Percentiles rank a stretch among this genome's conserved stretches.
Conservation (phyloP, 306 rosid genomes). For the Hippophae rhamnoides region DNA sequence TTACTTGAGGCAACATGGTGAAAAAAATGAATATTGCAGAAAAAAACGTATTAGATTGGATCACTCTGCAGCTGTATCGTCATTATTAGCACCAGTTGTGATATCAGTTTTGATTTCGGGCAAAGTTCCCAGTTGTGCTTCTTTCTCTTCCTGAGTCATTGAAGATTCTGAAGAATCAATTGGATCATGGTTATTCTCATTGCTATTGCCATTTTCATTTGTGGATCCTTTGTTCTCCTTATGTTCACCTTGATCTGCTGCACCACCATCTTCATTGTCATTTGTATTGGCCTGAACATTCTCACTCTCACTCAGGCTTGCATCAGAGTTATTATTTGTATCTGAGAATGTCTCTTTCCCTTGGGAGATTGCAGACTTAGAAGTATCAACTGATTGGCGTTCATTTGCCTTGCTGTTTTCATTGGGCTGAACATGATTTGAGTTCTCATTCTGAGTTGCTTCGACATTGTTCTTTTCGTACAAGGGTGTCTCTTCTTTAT, state of each 20-base stretch:
- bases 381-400: slow-evolving; percentile 17
- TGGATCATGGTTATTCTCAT: slow-evolving; percentile 20
- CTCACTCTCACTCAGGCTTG: slow-evolving; percentile 12
- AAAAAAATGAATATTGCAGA: slow-evolving; percentile 16
- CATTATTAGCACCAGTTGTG: slow-evolving; percentile 15
- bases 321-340: slow-evolving; percentile 12
- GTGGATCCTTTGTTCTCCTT: slow-evolving; percentile 19
- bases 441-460: slow-evolving; percentile 10
- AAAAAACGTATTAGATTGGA: slow-evolving; percentile 11
- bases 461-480: slow-evolving; percentile 8
- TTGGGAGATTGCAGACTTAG: slow-evolving; percentile 25
- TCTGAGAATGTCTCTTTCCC: slow-evolving; percentile 19
- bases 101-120: slow-evolving; percentile 41
- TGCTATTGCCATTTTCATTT: slow-evolving; percentile 10
- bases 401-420: slow-evolving; percentile 23
- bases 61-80: slow-evolving; percentile 45
- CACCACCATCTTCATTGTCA: slow-evolving; percentile 20
- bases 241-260: slow-evolving; percentile 33
- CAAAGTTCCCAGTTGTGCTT: slow-evolving; percentile 52
- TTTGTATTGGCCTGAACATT: slow-evolving; percentile 24
- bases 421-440: slow-evolving; percentile 27
- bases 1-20: background rate
- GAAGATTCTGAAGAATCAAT: slow-evolving; percentile 34
- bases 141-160: slow-evolving; percentile 31
- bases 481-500: slow-evolving; percentile 19